A percentile compares a stretch with the other conserved stretches of the same genome.
phyloP scores from a whole-genome alignment of 768 basidiomycete genomes.

The Xerocomus brunneocitrinus region DNA sequence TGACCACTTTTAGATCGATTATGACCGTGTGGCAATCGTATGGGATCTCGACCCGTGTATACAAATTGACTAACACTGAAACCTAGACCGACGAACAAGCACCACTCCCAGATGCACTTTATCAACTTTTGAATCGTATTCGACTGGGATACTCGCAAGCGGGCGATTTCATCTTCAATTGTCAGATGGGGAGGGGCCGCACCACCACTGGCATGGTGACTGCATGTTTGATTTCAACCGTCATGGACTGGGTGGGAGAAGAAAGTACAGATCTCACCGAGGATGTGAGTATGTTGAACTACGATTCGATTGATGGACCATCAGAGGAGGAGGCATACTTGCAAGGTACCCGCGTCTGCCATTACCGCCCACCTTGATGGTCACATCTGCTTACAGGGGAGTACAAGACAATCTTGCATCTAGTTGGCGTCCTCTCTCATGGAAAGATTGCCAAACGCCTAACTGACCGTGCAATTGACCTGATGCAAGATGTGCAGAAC shows the following conservation, averaged over 20 bases:
- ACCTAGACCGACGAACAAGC: slow-evolving; percentile 95
- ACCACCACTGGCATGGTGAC: slow-evolving; percentile 97
- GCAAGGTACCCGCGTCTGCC: slow-evolving; percentile 49
- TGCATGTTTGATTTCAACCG: slow-evolving; percentile 79
- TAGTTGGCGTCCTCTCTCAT: slow-evolving; percentile 86
- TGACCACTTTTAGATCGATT: slow-evolving; percentile 58
- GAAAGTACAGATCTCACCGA: slow-evolving; percentile 36
- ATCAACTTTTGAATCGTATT: slow-evolving; percentile 73
- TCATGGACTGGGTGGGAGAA: slow-evolving; percentile 52
- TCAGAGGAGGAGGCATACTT: slow-evolving; percentile 88
- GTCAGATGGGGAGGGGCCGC: slow-evolving; percentile 89
- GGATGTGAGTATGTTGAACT: slow-evolving; percentile 39
- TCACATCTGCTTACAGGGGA: slow-evolving; percentile 56
- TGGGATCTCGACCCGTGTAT: slow-evolving; percentile 21
- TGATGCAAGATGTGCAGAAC: slow-evolving; percentile 97
- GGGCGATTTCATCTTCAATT: slow-evolving; percentile 89
- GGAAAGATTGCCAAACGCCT: slow-evolving; percentile 91
- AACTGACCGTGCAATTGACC: slow-evolving; percentile 83
- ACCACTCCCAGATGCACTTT: slow-evolving; percentile 83
- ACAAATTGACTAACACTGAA: slow-evolving; percentile 4
- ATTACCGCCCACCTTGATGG: not conserved
- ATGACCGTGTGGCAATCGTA: slow-evolving; percentile 87
- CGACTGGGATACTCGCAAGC: slow-evolving; percentile 50
- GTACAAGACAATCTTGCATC: slow-evolving; percentile 93
- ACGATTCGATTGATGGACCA: slow-evolving; percentile 73